Conservation (phyloP, 495 filamentous ascomycete species). For the Penicillium steckii region DNA sequence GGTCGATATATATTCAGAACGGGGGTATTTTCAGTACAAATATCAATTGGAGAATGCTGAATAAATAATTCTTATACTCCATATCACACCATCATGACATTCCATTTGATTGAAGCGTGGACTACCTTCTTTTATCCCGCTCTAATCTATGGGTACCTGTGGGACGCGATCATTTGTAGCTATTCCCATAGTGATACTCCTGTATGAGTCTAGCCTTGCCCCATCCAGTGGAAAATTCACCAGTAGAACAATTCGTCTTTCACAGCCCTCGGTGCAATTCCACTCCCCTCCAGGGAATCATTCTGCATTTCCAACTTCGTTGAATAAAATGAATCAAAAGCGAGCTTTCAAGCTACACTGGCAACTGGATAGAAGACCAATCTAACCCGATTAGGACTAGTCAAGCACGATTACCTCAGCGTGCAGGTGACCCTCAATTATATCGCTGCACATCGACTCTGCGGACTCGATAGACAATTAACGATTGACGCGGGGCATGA, state of each 20-base stretch:
- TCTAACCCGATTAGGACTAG: background rate
- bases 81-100: background rate
- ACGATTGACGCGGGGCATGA: constrained; percentile 6
- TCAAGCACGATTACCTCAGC: background rate
- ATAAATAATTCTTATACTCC: too few species aligned
- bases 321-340: background rate
- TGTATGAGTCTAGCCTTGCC: background rate
- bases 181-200: background rate
- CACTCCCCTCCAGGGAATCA: background rate
- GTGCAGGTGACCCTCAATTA: constrained; percentile 3
- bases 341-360: background rate
- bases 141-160: background rate
- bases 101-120: too few species aligned
- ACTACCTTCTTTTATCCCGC: background rate
- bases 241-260: background rate
- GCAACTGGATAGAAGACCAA: background rate
- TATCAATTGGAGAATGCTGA: too few species aligned
- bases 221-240: background rate
- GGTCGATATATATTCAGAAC: too few species aligned
- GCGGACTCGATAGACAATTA: background rate
- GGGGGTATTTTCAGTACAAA: too few species aligned
- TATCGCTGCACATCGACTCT: background rate
- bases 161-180: background rate
- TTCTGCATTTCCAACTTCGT: background rate
- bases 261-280: background rate